Evolutionary conservation across 2,329 filamentous ascomycete species (phyloP).

Genomic region (Talaromyces marneffei): DNA sequence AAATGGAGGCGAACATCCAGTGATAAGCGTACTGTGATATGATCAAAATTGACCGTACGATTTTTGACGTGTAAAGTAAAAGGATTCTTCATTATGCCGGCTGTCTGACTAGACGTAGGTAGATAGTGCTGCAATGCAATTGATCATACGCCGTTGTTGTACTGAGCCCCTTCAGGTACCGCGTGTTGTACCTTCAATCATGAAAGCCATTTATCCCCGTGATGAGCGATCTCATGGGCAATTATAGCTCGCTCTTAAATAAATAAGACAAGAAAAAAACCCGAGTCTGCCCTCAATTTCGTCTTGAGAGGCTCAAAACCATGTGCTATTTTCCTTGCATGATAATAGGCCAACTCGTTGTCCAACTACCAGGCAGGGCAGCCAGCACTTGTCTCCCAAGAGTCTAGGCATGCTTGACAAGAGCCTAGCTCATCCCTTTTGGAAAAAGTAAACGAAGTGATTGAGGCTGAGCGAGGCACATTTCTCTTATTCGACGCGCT

Average conservation of each 20-base stretch:
- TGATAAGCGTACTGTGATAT: slow-evolving; percentile 16
- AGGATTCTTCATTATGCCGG: slow-evolving; percentile 12
- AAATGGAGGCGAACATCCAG: background rate
- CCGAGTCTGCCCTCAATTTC: background rate
- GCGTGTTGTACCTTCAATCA: background rate
- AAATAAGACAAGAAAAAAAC: background rate
- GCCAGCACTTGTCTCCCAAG: background rate
- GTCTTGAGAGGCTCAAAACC: background rate
- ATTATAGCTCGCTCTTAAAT: background rate
- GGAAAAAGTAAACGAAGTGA: slow-evolving; percentile 2
- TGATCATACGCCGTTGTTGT: background rate
- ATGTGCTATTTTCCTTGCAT: background rate
- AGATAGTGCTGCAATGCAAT: background rate
- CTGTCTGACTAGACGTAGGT: background rate
- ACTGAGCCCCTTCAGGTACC: background rate
- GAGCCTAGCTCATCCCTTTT: background rate
- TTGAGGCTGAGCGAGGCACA: slow-evolving; percentile 12
- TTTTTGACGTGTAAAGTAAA: slow-evolving; percentile 17
- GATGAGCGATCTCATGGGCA: background rate
- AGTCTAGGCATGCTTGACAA: background rate
- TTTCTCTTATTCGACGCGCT: background rate
- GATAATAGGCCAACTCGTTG: background rate
- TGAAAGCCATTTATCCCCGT: background rate
- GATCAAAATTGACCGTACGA: slow-evolving; percentile 17
- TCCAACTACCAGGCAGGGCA: background rate